Evolutionary conservation across 305 asterid species (phyloP).

Genomic region (Solanum hybrid): DNA sequence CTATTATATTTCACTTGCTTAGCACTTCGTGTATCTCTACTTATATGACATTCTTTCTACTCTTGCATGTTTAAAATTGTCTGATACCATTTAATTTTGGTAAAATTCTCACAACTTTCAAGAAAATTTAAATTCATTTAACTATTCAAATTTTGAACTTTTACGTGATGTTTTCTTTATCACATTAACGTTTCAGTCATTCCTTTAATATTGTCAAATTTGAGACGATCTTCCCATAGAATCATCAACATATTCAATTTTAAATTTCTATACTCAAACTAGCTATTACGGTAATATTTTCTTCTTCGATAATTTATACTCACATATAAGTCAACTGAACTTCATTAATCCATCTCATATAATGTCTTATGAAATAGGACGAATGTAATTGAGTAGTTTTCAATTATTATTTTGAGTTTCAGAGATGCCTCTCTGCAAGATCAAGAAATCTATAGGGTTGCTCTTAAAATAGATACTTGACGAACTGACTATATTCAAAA

Average conservation of each 20-base stretch:
- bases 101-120: neutral
- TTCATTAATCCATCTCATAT: neutral
- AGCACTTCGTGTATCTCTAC: neutral
- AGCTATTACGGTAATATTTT: neutral
- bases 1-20: neutral
- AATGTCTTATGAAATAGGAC: neutral
- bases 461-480: neutral
- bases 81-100: neutral
- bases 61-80: neutral
- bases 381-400: neutral
- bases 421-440: neutral
- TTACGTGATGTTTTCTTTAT: neutral
- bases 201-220: neutral
- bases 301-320: neutral
- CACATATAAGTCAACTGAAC: neutral
- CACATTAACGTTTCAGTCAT: neutral
- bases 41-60: neutral
- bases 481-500: neutral
- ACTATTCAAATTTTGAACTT: neutral
- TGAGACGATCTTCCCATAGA: neutral
- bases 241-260: neutral
- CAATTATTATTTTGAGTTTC: neutral
- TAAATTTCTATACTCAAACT: neutral
- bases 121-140: neutral
- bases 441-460: neutral